Evolutionary conservation across 2,329 filamentous ascomycete species (phyloP), one percentile per base, ranked within the genome.

Genomic region (Xylaria multiplex): DNA sequence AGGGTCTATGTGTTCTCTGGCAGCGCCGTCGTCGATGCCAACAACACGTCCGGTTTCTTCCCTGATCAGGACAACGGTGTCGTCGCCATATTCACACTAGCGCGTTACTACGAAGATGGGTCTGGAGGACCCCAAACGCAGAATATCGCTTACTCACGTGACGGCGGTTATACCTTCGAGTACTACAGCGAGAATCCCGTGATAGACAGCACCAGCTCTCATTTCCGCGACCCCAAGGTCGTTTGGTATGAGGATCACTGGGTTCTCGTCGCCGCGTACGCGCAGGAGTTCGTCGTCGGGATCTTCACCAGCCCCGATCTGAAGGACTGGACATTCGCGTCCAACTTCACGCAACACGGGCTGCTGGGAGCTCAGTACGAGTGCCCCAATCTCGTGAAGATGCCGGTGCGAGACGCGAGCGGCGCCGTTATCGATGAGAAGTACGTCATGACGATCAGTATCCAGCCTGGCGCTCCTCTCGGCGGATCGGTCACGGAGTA

Each of bases 1-100:
- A 78, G 75, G 0, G 77, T 79, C 13, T 82, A 77, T 61, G 82
- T 86, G 49, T 87, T 84, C 68, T 84, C 83, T 0, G 85, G 87
- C 27, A 88, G 84, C 54, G 82, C 81, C 6, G 87, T 90, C 0
- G 78, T 88, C 24, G 89, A 91, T 72, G 76, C 76, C 11, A 86
- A 90, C 73, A 91, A 91, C 73, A 90, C 88, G 0, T 89, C 86
- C 14, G 88, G 88, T 1, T 88, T 91, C 79, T 90, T 90, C 69
- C 84, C 84, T 0, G 80, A 84, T 54, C 86, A 87, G 71, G 80
- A 79, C n/a, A 85, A 87, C 63, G 86, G 87, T 3, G 85, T 90
- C 5, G 85, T 91, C 1, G 89, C 88, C 22, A 83, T 89, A 70
- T 86, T 88, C 50, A 81, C 79, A 0, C 57, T 78, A 13, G 74